These are phyloP conservation scores for Tirmania nivea DNA, from an alignment of 495 filamentous ascomycete species.

Conservation along the genomic window DNA sequence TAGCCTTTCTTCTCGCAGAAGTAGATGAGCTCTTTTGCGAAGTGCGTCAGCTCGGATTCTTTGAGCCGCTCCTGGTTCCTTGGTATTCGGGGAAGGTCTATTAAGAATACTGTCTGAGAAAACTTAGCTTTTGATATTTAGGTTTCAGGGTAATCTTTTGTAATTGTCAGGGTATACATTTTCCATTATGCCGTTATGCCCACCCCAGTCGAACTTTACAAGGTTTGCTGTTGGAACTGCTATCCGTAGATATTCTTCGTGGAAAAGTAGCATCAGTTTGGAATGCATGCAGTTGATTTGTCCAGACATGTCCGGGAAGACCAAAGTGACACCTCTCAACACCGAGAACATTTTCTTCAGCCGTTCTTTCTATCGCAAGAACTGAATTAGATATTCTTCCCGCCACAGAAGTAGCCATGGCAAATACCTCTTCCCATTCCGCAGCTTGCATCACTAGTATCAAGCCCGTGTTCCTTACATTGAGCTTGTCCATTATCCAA, in stretches of 20 bases:
- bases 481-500: slow-evolving; percentile 45
- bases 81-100: slow-evolving; percentile 39
- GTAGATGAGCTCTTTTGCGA: slow-evolving; percentile 34
- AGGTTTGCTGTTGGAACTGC: slow-evolving; percentile 48
- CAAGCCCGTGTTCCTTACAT: slow-evolving; percentile 32
- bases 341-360: not conserved
- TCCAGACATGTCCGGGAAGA: slow-evolving; percentile 41
- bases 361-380: not conserved
- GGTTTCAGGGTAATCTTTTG: not conserved
- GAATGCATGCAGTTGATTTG: slow-evolving; percentile 50
- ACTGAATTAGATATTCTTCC: no score
- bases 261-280: slow-evolving; percentile 50
- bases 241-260: slow-evolving; percentile 34
- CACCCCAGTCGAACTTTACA: slow-evolving; percentile 46
- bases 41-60: slow-evolving; percentile 21
- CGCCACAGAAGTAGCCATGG: no score
- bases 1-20: slow-evolving; percentile 37
- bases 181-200: slow-evolving; percentile 38
- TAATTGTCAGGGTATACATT: slow-evolving; percentile 25
- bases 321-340: not conserved
- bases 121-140: slow-evolving; percentile 1
- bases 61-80: slow-evolving; percentile 3
- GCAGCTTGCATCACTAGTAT: slow-evolving; percentile 50
- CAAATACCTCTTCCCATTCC: slow-evolving; percentile 19
- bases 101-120: slow-evolving; percentile 37